Evolutionary conservation across 306 rosid genomes (phyloP), one percentile per base, ranked within the genome.

Genomic region (Parietaria judaica): DNA sequence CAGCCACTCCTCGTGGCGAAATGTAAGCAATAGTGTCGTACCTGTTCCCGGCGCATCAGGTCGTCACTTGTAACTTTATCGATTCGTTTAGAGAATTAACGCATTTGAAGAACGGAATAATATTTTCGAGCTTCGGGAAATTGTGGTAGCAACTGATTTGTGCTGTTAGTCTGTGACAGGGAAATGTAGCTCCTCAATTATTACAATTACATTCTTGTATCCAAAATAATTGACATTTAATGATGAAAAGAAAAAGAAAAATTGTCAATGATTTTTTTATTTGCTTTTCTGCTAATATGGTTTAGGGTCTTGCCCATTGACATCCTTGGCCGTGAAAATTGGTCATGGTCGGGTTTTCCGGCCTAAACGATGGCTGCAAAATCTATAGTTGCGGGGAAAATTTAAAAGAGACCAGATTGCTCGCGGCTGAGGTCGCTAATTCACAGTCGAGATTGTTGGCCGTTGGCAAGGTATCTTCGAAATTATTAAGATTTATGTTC

Each of bases 21-120:
- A 64, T 70, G 73, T 72, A 60, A 51, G 49, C 51, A 65, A 72
- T 46, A 36, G 47, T 14, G 23, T 63, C 36, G 23, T n/a, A 50
- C 58, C 73, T 39, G 47, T 66, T 56, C 77, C 81, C 76, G 80
- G 81, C 51, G 70, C 79, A 41, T 44, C 76, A 76, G 82, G 71
- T 70, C 61, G 64, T 63, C 43, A 74, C 51, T 51, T 77, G 77
- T 74, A 81, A 76, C 65, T 11, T 67, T 7, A 13, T 13, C 50
- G 48, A 74, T 54, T 73, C 51, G 53, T 61, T 69, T 62, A 61
- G 74, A 51, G 73, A 70, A 63, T 62, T 41, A 48, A 53, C 64
- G 57, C 66, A 65, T 53, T 56, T 36, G 71, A 81, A 66, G 45
- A 31, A 53, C 74, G 11, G 38, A 67, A 68, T 80, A 64, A 70